phyloP scores from a whole-genome alignment of 164 flowering plant genomes.

The Sedum album region DNA sequence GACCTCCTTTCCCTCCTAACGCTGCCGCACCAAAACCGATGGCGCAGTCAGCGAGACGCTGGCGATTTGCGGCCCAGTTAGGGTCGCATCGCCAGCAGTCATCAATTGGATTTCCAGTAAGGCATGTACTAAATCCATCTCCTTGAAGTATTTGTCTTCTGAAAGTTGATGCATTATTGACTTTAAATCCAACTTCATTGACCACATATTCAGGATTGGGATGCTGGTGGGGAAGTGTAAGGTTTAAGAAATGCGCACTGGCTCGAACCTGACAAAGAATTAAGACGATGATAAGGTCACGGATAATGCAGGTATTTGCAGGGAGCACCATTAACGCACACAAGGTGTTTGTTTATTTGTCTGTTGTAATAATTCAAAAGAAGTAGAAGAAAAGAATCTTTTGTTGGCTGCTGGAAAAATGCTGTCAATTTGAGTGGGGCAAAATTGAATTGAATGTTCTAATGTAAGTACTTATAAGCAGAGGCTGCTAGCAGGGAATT shows the following conservation, averaged over 20 bases:
- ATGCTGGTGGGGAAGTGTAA: conserved; percentile 52
- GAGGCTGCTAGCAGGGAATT: neutral
- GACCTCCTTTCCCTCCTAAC: conserved; percentile 36
- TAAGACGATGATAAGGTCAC: neutral
- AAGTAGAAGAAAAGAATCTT: neutral
- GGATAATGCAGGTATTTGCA: neutral
- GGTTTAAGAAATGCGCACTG: conserved; percentile 1
- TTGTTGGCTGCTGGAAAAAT: neutral
- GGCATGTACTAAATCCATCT: neutral
- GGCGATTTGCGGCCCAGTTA: conserved; percentile 27
- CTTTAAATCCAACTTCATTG: conserved; percentile 36
- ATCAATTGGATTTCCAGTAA: conserved; percentile 35
- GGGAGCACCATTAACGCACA: conserved; percentile 4
- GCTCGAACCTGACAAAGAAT: neutral
- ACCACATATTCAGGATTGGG: conserved; percentile 63
- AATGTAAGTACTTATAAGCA: neutral
- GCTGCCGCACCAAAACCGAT: conserved; percentile 33
- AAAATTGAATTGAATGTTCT: conserved; percentile 4
- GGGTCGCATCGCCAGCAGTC: conserved; percentile 37
- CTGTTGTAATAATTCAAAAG: neutral
- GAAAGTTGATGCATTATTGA: conserved; percentile 24
- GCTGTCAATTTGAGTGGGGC: neutral
- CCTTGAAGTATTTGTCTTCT: conserved; percentile 22
- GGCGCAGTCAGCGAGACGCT: conserved; percentile 32
- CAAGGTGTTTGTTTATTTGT: neutral